Conservation (phyloP, 2,329 filamentous ascomycete species). For the Xylariomycetidae sp. region DNA sequence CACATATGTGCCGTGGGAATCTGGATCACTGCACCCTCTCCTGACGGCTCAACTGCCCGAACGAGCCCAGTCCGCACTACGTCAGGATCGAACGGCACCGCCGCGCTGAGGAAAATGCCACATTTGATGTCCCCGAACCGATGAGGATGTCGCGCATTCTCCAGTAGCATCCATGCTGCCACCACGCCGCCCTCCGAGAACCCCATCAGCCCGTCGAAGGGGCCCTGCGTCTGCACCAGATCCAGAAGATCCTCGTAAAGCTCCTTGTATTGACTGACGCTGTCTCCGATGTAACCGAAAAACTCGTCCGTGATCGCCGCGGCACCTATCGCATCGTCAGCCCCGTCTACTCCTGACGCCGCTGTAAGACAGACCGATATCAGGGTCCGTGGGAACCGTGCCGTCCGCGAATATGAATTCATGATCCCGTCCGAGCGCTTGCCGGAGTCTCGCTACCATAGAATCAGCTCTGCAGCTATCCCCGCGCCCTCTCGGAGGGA, state of each 20-base stretch:
- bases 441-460: conserved; percentile 18
- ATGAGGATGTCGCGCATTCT: conserved; percentile 17
- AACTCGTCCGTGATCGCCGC: conserved; percentile 17
- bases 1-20: conserved; percentile 25
- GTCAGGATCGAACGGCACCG: conserved; percentile 22
- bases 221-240: conserved; percentile 18
- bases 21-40: conserved; percentile 17
- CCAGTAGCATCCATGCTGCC: conserved; percentile 25
- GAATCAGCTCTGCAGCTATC: conserved; percentile 4
- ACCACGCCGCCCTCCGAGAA: conserved; percentile 26
- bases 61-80: conserved; percentile 16
- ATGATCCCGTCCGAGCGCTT: conserved; percentile 18
- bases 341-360: background rate
- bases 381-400: conserved; percentile 16
- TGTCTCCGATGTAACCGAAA: conserved; percentile 18
- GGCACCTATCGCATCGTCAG: conserved; percentile 14
- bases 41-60: conserved; percentile 19
- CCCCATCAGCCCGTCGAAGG: conserved; percentile 26
- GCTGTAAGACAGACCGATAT: conserved; percentile 13
- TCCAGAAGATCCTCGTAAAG: conserved; percentile 19
- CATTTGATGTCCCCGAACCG: conserved; percentile 23
- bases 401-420: conserved; percentile 22
- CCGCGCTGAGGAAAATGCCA: conserved; percentile 26
- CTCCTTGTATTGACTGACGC: conserved; percentile 14
- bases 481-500: background rate